Conservation (phyloP, 768 basidiomycete genomes). For the Mycena galericulata region DNA sequence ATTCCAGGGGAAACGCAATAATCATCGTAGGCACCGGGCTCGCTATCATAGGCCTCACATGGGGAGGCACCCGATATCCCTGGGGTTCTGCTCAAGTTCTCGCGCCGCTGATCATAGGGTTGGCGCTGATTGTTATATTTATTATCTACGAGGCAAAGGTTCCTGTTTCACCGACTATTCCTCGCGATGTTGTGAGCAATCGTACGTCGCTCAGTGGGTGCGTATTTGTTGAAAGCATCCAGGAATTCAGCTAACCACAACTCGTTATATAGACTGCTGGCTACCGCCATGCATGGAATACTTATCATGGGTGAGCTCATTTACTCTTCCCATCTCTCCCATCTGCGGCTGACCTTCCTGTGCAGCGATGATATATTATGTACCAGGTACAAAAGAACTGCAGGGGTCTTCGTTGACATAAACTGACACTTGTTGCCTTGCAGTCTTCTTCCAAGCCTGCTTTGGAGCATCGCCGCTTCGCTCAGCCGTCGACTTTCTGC, state of each 20-base stretch:
- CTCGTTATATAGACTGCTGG: conserved; percentile 43
- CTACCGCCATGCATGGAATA: conserved; percentile 39
- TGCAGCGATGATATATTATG: conserved; percentile 43
- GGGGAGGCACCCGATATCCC: conserved; percentile 51
- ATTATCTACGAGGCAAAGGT: conserved; percentile 42
- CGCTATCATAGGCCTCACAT: conserved; percentile 52
- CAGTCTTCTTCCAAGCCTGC: conserved; percentile 60
- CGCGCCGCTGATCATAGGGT: conserved; percentile 57
- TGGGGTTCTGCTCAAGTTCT: conserved; percentile 54
- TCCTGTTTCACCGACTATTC: conserved; percentile 40
- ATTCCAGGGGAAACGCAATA: conserved; percentile 51
- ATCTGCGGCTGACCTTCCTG: conserved; percentile 21
- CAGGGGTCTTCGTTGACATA: too few species aligned
- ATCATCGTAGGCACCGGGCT: conserved; percentile 46
- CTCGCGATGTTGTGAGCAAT: conserved; percentile 45
- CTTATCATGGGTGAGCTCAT: conserved; percentile 34
- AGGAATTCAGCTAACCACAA: background rate
- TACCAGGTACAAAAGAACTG: conserved; percentile 41
- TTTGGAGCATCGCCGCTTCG: conserved; percentile 50
- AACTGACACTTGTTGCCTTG: background rate
- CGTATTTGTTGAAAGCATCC: conserved; percentile 22
- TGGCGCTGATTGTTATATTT: conserved; percentile 44
- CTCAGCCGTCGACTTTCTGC: conserved; percentile 52
- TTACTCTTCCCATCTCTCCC: background rate
- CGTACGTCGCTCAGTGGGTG: too few species aligned